phyloP scores from a whole-genome alignment of 2,329 filamentous ascomycete genomes.

The Xylariaceae sp. region DNA sequence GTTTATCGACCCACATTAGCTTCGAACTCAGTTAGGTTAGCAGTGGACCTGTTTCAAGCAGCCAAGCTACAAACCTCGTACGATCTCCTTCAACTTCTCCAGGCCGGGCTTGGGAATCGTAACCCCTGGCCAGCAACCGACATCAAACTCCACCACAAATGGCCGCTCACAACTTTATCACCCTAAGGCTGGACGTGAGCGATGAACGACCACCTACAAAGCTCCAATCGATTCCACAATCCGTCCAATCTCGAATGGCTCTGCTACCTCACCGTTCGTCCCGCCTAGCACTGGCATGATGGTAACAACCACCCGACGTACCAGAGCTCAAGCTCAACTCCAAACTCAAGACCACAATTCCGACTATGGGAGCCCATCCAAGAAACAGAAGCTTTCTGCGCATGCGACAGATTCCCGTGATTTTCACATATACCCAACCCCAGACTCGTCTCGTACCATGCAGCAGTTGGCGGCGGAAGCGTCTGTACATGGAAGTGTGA shows the following conservation, averaged over 20 bases:
- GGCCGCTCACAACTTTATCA: background rate
- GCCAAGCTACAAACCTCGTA: background rate
- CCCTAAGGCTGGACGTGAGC: background rate
- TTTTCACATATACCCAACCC: constrained; percentile 5
- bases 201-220: background rate
- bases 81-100: background rate
- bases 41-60: no score
- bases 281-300: constrained; percentile 5
- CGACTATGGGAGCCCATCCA: constrained; percentile 23
- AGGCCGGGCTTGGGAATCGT: background rate
- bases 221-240: background rate
- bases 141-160: background rate
- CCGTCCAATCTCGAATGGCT: background rate
- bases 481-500: constrained; percentile 4
- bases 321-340: constrained; percentile 4
- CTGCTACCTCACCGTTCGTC: background rate
- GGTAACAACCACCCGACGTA: constrained; percentile 21
- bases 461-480: background rate
- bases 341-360: constrained; percentile 3
- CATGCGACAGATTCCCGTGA: constrained; percentile 3
- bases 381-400: constrained; percentile 23
- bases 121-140: background rate
- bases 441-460: background rate
- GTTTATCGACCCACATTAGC: no score
- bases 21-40: no score